Evolutionary conservation across 1,139 yeast genomes (phyloP), one percentile per base, ranked within the genome.

Genomic region (Sugiyamaella grinbergsii): DNA sequence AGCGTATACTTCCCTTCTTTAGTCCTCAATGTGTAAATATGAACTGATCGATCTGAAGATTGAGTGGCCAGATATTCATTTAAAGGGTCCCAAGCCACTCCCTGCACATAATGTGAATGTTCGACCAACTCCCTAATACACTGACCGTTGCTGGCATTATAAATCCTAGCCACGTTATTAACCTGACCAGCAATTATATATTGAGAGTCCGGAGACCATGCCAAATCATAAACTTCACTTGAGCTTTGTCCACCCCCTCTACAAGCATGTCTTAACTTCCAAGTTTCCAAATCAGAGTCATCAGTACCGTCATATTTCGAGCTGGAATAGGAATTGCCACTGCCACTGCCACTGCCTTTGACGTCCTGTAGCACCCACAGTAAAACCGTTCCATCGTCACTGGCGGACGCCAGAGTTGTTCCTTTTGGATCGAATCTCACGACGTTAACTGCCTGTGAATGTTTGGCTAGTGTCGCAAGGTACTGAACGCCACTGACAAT

Each of bases 71-170:
- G 68, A 60, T 69, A 89, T 61, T 84, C 81, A 53, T 84, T 82
- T 52, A 73, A 63, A 2, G 98, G 98, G 66, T 93, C 98, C 98
- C 98, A 93, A 0, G 85, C 77, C 3, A 93, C 93, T 2, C 99
- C 99, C 68, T 93, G 99, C 1, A 93, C 94, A 62, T 88, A 91
- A 64, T 91, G 97, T 33, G 73, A 72, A 66, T 93, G 98, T 57
- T 87, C 89, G 2, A 81, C 78, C 44, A 85, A 71, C 51, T 83
- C 83, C 11, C 77, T 71, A 1, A 88, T 74, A 59, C 85, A 77
- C 41, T 75, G 74, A 0, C 93, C 94, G 0, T 77, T 72, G 1
- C 69, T 61, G 1, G 79, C 79, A 55, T 77, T 76, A 63, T 83
- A 88, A 0, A 93, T 76, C 41, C 96, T 74, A 4, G 91, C 79